Conservation (phyloP, 495 filamentous ascomycete genomes). For the Xylaria palmicola region DNA sequence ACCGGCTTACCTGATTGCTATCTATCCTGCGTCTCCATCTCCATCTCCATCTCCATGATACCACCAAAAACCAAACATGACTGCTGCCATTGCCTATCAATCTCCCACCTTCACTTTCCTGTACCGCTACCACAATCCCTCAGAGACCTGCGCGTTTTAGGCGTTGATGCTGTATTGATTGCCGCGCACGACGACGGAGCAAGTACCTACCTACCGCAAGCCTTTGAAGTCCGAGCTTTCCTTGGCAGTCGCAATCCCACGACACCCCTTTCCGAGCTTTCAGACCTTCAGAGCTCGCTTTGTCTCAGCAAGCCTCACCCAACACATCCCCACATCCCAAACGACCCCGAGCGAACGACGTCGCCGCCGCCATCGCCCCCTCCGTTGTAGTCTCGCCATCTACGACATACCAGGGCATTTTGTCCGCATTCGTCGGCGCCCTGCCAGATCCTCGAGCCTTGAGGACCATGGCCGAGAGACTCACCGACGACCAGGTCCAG, state of each 20-base stretch:
- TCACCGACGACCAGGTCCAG: conserved; percentile 62
- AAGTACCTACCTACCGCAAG: not conserved
- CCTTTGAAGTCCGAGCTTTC: not conserved
- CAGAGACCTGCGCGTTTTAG: not conserved
- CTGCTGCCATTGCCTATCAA: not conserved
- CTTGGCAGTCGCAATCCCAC: not conserved
- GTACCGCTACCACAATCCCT: conserved; percentile 5
- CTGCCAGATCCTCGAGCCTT: conserved; percentile 26
- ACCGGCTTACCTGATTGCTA: not conserved
- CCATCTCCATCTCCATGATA: not conserved
- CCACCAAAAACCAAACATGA: not conserved
- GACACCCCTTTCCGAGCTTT: not conserved
- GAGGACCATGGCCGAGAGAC: conserved; percentile 50
- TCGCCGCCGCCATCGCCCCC: not conserved
- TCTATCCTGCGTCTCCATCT: too few species aligned
- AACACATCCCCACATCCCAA: not conserved
- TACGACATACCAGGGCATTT: conserved; percentile 1
- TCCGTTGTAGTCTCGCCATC: too few species aligned
- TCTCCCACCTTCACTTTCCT: not conserved
- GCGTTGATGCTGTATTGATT: not conserved
- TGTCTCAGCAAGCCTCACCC: not conserved
- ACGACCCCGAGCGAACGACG: not conserved
- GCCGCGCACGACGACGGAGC: not conserved
- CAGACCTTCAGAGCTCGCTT: not conserved
- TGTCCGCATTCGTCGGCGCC: conserved; percentile 3